phyloP scores from a whole-genome alignment of 768 basidiomycete species.

The Leccinellum albellum region DNA sequence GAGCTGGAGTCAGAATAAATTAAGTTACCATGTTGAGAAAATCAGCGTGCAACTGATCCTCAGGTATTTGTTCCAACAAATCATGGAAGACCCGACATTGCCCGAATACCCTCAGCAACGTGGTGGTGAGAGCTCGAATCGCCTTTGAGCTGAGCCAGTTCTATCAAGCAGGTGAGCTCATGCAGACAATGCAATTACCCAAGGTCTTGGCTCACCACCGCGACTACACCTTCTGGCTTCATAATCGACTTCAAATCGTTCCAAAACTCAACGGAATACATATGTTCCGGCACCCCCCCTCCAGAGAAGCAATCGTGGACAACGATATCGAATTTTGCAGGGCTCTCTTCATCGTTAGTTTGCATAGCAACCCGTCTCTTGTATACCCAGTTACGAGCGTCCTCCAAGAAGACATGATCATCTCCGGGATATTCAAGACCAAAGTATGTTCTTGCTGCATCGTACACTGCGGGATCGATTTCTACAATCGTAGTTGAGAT shows the following conservation, averaged over 20 bases:
- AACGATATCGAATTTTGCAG: conserved; percentile 57
- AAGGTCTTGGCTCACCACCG: conserved; percentile 55
- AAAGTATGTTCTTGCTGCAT: conserved; percentile 76
- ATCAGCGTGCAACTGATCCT: conserved; percentile 46
- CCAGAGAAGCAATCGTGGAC: conserved; percentile 95
- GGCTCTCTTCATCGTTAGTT: conserved; percentile 13
- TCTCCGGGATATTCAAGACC: conserved; percentile 64
- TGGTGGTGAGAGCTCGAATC: conserved; percentile 62
- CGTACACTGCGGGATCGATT: conserved; percentile 88
- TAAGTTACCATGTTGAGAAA: conserved; percentile 68
- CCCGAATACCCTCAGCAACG: conserved; percentile 66
- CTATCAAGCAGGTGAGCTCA: conserved; percentile 35
- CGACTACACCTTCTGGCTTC: conserved; percentile 69
- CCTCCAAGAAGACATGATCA: conserved; percentile 64
- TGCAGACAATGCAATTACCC: not conserved
- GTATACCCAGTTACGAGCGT: conserved; percentile 69
- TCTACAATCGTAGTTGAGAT: conserved; percentile 83
- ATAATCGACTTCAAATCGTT: conserved; percentile 59
- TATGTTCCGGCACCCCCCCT: conserved; percentile 80
- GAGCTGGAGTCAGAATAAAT: conserved; percentile 19
- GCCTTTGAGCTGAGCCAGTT: conserved; percentile 67
- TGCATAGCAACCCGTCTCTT: conserved; percentile 34
- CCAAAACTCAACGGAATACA: conserved; percentile 89
- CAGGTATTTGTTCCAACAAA: conserved; percentile 39
- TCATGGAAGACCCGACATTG: conserved; percentile 87